Evolutionary conservation across 2,329 filamentous ascomycete genomes (phyloP).

Genomic region (Fusarium tuaranense): DNA sequence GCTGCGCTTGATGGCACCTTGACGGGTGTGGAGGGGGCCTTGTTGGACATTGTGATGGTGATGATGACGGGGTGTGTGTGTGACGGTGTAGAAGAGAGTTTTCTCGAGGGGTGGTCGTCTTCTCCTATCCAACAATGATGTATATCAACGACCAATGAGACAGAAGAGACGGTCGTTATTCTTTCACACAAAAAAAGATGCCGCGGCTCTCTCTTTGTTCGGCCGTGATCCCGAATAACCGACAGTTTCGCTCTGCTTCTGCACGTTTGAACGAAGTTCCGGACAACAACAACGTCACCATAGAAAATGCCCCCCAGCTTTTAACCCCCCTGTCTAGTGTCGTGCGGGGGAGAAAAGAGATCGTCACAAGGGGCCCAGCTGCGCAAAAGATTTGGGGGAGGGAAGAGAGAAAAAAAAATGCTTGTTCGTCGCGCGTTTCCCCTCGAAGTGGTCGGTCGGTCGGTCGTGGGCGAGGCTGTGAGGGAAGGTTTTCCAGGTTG

Average conservation of each 20-base stretch:
- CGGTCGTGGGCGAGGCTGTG: background rate
- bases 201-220: background rate
- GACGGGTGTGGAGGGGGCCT: slow-evolving; percentile 65
- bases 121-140: background rate
- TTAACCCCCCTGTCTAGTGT: background rate
- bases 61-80: background rate
- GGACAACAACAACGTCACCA: background rate
- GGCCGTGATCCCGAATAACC: background rate
- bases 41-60: slow-evolving; percentile 56
- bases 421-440: background rate
- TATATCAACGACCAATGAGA: background rate
- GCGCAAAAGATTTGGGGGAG: background rate
- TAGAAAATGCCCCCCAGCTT: background rate
- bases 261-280: background rate
- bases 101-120: background rate
- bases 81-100: background rate
- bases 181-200: background rate
- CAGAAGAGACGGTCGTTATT: background rate
- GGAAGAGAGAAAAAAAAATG: background rate
- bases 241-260: background rate
- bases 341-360: background rate
- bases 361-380: background rate
- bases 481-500: background rate
- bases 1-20: slow-evolving; percentile 71
- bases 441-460: background rate